These are phyloP conservation scores for Tagetes erecta DNA, from an alignment of 129 eudicot genomes.

Conservation along the genomic window DNA sequence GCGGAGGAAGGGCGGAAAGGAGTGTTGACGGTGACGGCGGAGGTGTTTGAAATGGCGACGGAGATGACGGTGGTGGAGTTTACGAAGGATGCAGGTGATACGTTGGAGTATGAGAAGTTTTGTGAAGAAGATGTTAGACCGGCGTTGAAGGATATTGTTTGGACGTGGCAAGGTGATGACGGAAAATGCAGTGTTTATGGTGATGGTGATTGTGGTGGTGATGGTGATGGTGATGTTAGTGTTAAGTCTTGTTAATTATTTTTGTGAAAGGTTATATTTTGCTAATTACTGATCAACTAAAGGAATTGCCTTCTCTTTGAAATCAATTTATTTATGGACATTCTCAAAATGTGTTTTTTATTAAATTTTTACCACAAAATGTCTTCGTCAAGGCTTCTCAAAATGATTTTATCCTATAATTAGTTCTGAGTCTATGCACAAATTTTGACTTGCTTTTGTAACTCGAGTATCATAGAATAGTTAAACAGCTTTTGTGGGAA, in stretches of 20 bases:
- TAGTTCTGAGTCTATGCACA: too few species aligned
- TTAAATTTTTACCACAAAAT: too few species aligned
- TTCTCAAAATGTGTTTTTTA: too few species aligned
- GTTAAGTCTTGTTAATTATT: slow-evolving; percentile 12
- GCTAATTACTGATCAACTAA: slow-evolving; percentile 25
- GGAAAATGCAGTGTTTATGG: slow-evolving; percentile 15
- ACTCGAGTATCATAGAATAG: too few species aligned
- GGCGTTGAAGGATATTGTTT: slow-evolving; percentile 43
- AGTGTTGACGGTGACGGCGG: slow-evolving; percentile 38
- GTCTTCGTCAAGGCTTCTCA: too few species aligned
- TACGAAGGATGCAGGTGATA: slow-evolving; percentile 36
- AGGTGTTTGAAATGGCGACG: slow-evolving; percentile 41
- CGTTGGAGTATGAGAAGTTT: slow-evolving; percentile 39
- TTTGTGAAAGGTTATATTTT: slow-evolving; percentile 4
- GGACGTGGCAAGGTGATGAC: slow-evolving; percentile 47
- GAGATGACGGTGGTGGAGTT: slow-evolving; percentile 47
- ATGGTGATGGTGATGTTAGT: background rate
- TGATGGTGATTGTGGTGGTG: background rate
- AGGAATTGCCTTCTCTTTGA: background rate
- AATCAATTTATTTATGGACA: background rate
- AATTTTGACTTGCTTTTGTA: too few species aligned
- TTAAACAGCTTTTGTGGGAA: too few species aligned
- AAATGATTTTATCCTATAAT: too few species aligned
- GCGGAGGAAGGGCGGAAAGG: slow-evolving; percentile 43
- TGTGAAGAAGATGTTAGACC: slow-evolving; percentile 44